phyloP scores from a whole-genome alignment of 2,329 filamentous ascomycete species.

The Niveomyces coronatus region DNA sequence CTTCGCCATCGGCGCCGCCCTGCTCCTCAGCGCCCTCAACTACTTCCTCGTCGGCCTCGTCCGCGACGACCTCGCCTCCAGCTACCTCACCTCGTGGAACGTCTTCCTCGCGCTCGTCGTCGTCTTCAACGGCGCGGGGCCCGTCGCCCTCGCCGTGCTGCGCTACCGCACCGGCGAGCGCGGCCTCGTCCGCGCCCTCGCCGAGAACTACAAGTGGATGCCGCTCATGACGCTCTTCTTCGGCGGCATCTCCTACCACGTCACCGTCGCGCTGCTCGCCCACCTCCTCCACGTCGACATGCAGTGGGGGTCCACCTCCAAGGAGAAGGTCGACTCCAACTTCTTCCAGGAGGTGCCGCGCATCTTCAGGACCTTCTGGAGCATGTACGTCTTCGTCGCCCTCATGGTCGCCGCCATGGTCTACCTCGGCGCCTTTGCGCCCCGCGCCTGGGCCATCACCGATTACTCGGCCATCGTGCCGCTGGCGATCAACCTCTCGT shows the following conservation, averaged over 20 bases:
- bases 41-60: conserved; percentile 65
- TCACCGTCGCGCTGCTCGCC: conserved; percentile 29
- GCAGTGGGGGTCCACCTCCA: conserved; percentile 46
- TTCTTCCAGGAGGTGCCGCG: conserved; percentile 47
- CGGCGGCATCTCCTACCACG: conserved; percentile 32
- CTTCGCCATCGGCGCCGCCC: conserved; percentile 58
- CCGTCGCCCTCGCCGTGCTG: conserved; percentile 49
- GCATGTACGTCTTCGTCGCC: conserved; percentile 32
- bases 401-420: conserved; percentile 40
- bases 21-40: conserved; percentile 57
- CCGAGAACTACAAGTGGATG: conserved; percentile 50
- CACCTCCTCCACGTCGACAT: conserved; percentile 34
- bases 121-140: conserved; percentile 54
- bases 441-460: conserved; percentile 47
- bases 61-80: conserved; percentile 55
- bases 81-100: conserved; percentile 57
- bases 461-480: conserved; percentile 51
- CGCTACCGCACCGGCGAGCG: conserved; percentile 51
- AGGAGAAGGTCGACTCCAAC: conserved; percentile 45
- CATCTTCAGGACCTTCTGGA: conserved; percentile 46
- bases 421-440: conserved; percentile 34
- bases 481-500: conserved; percentile 37
- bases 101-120: conserved; percentile 53
- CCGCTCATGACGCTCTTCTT: conserved; percentile 40
- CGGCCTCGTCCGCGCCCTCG: conserved; percentile 30